Evolutionary conservation across 2,329 filamentous ascomycete species (phyloP).

Genomic region (Aspergillus niger): DNA sequence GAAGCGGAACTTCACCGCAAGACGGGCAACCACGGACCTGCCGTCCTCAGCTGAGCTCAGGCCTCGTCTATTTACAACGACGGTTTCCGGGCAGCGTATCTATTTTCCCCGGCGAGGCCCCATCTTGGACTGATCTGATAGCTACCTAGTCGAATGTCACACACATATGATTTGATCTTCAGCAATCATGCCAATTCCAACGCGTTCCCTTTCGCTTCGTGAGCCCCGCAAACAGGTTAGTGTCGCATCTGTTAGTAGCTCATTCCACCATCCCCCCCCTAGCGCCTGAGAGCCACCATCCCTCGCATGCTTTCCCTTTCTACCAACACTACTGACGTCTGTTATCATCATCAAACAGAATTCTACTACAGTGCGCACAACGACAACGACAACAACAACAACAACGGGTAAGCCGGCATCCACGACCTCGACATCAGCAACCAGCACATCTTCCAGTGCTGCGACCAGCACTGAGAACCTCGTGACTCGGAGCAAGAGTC

Average conservation of each 20-base stretch:
- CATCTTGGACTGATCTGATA: not conserved
- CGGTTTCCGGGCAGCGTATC: not conserved
- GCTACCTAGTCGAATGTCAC: not conserved
- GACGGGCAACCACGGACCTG: not conserved
- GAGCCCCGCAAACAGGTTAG: conserved; percentile 38
- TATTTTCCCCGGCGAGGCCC: not conserved
- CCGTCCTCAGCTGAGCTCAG: conserved; percentile 6
- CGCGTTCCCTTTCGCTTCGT: conserved; percentile 38
- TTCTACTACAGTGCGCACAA: conserved; percentile 27
- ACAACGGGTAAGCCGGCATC: conserved; percentile 18
- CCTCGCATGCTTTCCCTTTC: conserved; percentile 12
- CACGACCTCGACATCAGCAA: conserved; percentile 13
- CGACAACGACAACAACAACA: conserved; percentile 16
- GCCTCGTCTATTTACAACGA: conserved; percentile 9
- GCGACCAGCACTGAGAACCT: conserved; percentile 22
- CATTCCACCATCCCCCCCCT: conserved; percentile 8
- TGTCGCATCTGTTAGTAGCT: conserved; percentile 17
- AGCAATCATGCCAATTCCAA: conserved; percentile 43
- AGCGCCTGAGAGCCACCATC: not conserved
- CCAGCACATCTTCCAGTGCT: conserved; percentile 11
- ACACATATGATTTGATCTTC: not conserved
- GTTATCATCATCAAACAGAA: conserved; percentile 17
- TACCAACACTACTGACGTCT: conserved; percentile 21
- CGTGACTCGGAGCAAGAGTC: conserved; percentile 30
- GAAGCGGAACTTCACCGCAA: conserved; percentile 11